Evolutionary conservation across 2,329 filamentous ascomycete species (phyloP).

Genomic region (Onygenales sp.): DNA sequence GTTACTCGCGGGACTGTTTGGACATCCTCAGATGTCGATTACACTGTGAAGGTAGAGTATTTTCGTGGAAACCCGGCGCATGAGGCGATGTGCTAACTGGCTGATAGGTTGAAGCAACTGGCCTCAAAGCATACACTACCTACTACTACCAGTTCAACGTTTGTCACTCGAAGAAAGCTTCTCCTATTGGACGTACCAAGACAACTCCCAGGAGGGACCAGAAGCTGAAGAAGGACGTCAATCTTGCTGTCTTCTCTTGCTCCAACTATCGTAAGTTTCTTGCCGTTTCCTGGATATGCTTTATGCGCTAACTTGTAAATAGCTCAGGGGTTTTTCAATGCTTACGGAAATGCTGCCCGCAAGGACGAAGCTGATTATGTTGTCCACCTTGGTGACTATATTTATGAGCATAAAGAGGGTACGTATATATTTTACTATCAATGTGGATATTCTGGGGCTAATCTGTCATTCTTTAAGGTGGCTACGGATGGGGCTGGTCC

Average conservation of each 20-base stretch:
- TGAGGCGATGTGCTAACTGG: too few species aligned
- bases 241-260: slow-evolving; percentile 62
- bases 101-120: slow-evolving; percentile 52
- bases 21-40: slow-evolving; percentile 65
- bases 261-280: slow-evolving; percentile 50
- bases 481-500: slow-evolving; percentile 43
- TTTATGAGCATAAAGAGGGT: slow-evolving; percentile 51
- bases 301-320: slow-evolving; percentile 4
- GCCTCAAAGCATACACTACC: slow-evolving; percentile 53
- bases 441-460: slow-evolving; percentile 7
- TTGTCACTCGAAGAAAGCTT: slow-evolving; percentile 52
- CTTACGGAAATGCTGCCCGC: slow-evolving; percentile 49
- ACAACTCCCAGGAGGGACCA: slow-evolving; percentile 53
- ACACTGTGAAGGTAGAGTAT: slow-evolving; percentile 54
- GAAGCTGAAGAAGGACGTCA: slow-evolving; percentile 44
- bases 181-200: slow-evolving; percentile 58
- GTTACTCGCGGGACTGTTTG: slow-evolving; percentile 52
- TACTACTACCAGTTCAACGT: slow-evolving; percentile 59
- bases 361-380: slow-evolving; percentile 54
- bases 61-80: too few species aligned
- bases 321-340: slow-evolving; percentile 51
- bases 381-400: slow-evolving; percentile 50
- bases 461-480: neutral
- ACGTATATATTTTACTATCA: slow-evolving; percentile 15
- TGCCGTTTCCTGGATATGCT: neutral